phyloP scores from a whole-genome alignment of 1,284 basidiomycete species.

The Cryptococcus amylolentus region DNA sequence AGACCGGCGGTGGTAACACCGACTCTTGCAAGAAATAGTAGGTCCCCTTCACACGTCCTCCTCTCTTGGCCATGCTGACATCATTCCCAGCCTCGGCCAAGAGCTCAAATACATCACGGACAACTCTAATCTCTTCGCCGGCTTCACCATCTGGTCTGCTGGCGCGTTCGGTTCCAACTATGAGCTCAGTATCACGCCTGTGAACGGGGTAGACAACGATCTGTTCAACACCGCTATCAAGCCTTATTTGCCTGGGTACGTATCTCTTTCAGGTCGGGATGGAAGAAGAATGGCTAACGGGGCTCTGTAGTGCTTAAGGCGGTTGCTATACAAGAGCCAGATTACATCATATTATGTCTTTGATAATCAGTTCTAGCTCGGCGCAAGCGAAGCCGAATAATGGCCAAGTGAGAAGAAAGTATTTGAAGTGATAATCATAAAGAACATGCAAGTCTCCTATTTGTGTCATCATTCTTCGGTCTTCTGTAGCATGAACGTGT shows the following conservation, averaged over 20 bases:
- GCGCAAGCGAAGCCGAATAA: too few relatives aligned
- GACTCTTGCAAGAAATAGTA: constrained; percentile 27
- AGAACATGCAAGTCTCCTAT: too few relatives aligned
- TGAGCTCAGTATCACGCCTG: constrained; percentile 30
- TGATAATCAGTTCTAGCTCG: too few relatives aligned
- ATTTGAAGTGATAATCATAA: too few relatives aligned
- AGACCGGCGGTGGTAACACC: constrained; percentile 59
- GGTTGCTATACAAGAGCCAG: too few relatives aligned
- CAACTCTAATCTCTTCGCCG: constrained; percentile 53
- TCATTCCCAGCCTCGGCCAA: constrained; percentile 33
- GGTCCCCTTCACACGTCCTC: background rate
- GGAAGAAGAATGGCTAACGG: too few relatives aligned
- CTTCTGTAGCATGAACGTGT: too few relatives aligned
- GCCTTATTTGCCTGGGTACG: constrained; percentile 33
- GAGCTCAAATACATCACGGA: constrained; percentile 56
- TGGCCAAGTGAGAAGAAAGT: too few relatives aligned
- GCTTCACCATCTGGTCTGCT: constrained; percentile 56
- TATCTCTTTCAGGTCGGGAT: background rate
- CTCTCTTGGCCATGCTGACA: background rate
- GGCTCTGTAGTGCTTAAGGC: too few relatives aligned
- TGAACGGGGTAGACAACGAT: constrained; percentile 25
- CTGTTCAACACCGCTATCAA: constrained; percentile 32
- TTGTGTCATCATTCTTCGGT: too few relatives aligned
- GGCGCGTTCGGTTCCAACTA: constrained; percentile 36
- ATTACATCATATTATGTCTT: too few relatives aligned